A percentile compares a stretch with the other conserved stretches of the same genome.
Conservation (phyloP, 2,329 filamentous ascomycete genomes). For the Thermothelomyces thermophilus region DNA sequence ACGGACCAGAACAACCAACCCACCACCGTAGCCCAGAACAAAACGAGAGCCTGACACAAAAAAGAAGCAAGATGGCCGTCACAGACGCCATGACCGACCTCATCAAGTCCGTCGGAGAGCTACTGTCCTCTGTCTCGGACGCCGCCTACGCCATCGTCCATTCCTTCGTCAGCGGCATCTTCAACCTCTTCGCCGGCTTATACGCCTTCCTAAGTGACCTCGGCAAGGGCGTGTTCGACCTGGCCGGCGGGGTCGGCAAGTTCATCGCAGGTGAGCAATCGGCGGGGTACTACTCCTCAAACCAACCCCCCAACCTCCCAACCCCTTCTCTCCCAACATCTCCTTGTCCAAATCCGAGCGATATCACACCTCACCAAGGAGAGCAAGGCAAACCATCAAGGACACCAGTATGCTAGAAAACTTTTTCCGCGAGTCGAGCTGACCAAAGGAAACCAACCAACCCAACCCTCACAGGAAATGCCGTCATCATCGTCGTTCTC, state of each 20-base stretch:
- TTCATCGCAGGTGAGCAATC: conserved; percentile 23
- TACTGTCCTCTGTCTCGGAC: conserved; percentile 23
- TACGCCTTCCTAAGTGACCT: conserved; percentile 23
- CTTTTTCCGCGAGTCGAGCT: no score
- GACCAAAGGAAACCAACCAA: background rate
- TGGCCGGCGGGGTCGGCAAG: conserved; percentile 24
- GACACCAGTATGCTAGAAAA: no score
- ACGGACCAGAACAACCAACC: background rate
- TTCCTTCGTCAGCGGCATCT: conserved; percentile 22
- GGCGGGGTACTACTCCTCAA: background rate
- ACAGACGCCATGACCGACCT: conserved; percentile 24
- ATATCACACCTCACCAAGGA: background rate
- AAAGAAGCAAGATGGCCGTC: conserved; percentile 26
- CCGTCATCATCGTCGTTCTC: conserved; percentile 28
- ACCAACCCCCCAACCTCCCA: no score
- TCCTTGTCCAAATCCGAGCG: no score
- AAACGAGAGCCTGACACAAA: background rate
- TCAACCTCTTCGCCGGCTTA: conserved; percentile 22
- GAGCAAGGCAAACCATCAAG: background rate
- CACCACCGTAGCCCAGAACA: background rate
- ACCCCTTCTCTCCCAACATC: no score
- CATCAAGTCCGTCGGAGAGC: conserved; percentile 25
- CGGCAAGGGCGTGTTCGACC: conserved; percentile 22
- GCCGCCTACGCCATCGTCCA: conserved; percentile 23
- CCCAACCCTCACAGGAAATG: conserved; percentile 19